A percentile compares a stretch with the other conserved stretches of the same genome.
Conservation (phyloP, 116 monocot species). For the Posidonia oceanica region DNA sequence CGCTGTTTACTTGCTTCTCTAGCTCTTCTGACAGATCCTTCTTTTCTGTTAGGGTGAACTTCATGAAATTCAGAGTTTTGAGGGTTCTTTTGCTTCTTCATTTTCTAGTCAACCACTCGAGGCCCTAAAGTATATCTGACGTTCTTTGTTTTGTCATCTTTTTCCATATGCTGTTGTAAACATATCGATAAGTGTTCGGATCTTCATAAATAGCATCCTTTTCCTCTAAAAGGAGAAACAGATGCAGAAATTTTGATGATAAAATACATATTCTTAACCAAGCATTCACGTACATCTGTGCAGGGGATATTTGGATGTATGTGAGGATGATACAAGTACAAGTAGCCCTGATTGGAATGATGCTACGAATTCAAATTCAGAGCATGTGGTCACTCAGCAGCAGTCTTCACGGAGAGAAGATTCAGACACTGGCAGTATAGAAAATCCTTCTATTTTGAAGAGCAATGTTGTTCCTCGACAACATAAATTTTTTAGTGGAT, state of each 20-base stretch:
- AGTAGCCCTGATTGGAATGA: constrained; percentile 24
- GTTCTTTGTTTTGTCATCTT: background rate
- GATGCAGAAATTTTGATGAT: too few relatives aligned
- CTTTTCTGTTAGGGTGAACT: constrained; percentile 36
- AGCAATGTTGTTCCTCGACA: constrained; percentile 30
- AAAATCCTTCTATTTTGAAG: constrained; percentile 24
- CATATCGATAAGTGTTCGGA: too few relatives aligned
- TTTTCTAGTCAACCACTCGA: constrained; percentile 74
- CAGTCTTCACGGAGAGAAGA: constrained; percentile 21
- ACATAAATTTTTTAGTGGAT: constrained; percentile 52
- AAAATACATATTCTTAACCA: background rate
- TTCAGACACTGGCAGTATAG: constrained; percentile 22
- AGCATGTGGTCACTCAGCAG: constrained; percentile 17
- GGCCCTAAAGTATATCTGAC: constrained; percentile 62
- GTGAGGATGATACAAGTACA: constrained; percentile 45
- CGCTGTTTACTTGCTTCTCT: background rate
- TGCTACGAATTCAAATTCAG: constrained; percentile 14
- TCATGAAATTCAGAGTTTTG: constrained; percentile 49
- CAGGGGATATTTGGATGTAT: constrained; percentile 84
- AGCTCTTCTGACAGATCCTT: constrained; percentile 11
- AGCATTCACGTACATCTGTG: constrained; percentile 4
- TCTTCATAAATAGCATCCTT: too few relatives aligned
- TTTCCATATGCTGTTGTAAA: too few relatives aligned
- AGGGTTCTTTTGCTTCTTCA: constrained; percentile 52
- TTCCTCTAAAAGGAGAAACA: too few relatives aligned